phyloP scores from a whole-genome alignment of 23 red algal genomes.

The Agarophyton chilense region DNA sequence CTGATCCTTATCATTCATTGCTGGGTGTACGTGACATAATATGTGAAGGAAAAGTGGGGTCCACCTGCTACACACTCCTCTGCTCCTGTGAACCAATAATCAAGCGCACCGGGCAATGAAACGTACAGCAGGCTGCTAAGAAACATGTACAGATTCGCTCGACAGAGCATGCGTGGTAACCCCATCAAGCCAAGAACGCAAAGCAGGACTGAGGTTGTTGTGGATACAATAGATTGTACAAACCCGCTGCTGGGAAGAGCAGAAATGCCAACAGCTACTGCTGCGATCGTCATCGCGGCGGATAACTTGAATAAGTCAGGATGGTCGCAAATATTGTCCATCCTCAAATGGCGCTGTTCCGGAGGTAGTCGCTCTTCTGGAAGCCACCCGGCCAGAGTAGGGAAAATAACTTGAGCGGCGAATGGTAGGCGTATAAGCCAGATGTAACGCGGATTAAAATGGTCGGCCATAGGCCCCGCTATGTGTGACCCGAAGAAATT shows the following conservation, averaged over 20 bases:
- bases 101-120: slow-evolving; percentile 61
- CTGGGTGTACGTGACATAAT: slow-evolving; percentile 59
- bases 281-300: slow-evolving; percentile 52
- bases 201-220: slow-evolving; percentile 8
- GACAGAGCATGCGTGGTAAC: slow-evolving; percentile 53
- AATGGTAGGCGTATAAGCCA: slow-evolving; percentile 63
- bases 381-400: slow-evolving; percentile 52
- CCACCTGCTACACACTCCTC: slow-evolving; percentile 67
- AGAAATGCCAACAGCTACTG: slow-evolving; percentile 33
- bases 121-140: slow-evolving; percentile 72
- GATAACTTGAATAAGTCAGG: slow-evolving; percentile 64
- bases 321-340: slow-evolving; percentile 52
- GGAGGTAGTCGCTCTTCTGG: slow-evolving; percentile 64
- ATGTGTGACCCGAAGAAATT: slow-evolving; percentile 58
- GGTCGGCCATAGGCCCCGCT: slow-evolving; percentile 68
- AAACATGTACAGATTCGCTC: slow-evolving; percentile 80
- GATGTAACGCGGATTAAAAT: slow-evolving; percentile 75
- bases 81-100: slow-evolving; percentile 62
- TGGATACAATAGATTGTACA: slow-evolving; percentile 41
- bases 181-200: slow-evolving; percentile 37
- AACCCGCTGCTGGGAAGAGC: slow-evolving; percentile 35
- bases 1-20: not conserved
- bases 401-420: slow-evolving; percentile 69
- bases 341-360: slow-evolving; percentile 39
- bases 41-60: slow-evolving; percentile 76